phyloP scores from a whole-genome alignment of 306 rosid genomes.

The Fragaria vesca region DNA sequence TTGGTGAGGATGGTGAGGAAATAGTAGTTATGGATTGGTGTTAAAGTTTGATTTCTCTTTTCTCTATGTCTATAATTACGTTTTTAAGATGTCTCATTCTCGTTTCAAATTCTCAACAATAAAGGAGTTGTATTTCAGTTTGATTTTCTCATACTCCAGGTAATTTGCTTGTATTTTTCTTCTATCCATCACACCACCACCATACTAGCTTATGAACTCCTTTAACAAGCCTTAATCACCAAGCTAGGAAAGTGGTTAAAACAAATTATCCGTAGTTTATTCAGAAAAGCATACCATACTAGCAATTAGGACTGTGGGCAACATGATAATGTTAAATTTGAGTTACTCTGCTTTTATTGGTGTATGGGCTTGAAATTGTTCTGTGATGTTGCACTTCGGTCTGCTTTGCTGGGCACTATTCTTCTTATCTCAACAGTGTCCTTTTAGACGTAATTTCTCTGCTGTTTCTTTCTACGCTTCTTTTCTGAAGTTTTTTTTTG shows the following conservation, averaged over 20 bases:
- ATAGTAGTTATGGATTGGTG: constrained; percentile 71
- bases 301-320: no score
- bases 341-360: background rate
- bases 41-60: constrained; percentile 50
- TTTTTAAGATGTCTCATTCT: background rate
- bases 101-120: background rate
- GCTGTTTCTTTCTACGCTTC: background rate
- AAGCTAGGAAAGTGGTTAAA: background rate
- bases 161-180: background rate
- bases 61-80: background rate
- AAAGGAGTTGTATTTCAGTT: background rate
- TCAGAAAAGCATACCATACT: background rate
- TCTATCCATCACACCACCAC: background rate
- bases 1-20: constrained; percentile 87
- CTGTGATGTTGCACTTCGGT: background rate
- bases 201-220: background rate
- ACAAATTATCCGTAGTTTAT: background rate
- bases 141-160: background rate
- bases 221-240: background rate
- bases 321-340: background rate
- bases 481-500: background rate
- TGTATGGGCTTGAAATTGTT: background rate
- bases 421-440: background rate
- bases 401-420: background rate
- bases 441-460: background rate